These are phyloP conservation scores for Tilletia caries DNA, from an alignment of 1,284 basidiomycete species.

Conservation along the genomic window DNA sequence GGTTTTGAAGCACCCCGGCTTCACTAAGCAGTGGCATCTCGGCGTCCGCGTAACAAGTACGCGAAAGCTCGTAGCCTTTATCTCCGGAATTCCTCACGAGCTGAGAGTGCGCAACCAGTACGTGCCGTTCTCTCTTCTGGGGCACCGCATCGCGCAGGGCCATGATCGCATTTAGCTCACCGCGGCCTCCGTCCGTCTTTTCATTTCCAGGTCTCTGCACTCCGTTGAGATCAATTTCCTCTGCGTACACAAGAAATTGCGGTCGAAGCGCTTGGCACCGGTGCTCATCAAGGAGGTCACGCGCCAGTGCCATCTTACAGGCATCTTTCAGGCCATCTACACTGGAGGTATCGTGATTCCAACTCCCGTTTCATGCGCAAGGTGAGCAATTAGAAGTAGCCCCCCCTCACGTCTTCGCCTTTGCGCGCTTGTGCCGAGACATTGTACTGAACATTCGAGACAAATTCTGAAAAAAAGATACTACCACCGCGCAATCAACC, in stretches of 20 bases:
- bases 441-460: too few species aligned
- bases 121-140: not conserved
- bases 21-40: conserved; percentile 88
- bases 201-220: conserved; percentile 32
- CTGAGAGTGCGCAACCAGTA: conserved; percentile 41
- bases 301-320: conserved; percentile 79
- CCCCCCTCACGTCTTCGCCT: not conserved
- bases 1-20: conserved; percentile 92
- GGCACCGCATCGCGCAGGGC: too few species aligned
- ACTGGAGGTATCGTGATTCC: conserved; percentile 61
- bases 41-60: conserved; percentile 84
- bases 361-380: conserved; percentile 52
- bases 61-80: conserved; percentile 89
- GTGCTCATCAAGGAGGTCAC: conserved; percentile 99
- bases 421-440: not conserved
- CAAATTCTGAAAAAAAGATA: conserved; percentile 64
- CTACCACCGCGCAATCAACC: conserved; percentile 87
- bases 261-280: conserved; percentile 90
- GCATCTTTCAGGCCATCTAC: conserved; percentile 96
- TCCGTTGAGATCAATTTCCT: conserved; percentile 90
- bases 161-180: too few species aligned
- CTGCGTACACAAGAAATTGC: conserved; percentile 94
- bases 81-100: conserved; percentile 77
- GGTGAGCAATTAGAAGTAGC: conserved; percentile 73
- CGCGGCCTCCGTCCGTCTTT: too few species aligned